These are phyloP conservation scores for Fusarium pseudocircinatum DNA, from an alignment of 2,329 filamentous ascomycete species.

Conservation along the genomic window DNA sequence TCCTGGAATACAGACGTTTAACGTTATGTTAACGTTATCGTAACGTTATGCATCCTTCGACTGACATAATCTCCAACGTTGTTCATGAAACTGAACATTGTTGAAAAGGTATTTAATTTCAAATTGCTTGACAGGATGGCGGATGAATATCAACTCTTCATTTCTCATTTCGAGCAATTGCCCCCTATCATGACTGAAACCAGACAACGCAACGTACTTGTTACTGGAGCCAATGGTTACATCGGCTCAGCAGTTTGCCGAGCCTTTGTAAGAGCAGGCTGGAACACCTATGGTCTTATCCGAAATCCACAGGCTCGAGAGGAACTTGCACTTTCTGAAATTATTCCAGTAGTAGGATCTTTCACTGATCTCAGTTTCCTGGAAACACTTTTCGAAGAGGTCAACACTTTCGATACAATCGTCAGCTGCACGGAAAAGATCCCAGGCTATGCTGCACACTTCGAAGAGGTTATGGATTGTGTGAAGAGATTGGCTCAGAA, in stretches of 20 bases:
- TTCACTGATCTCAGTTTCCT: slow-evolving; percentile 48
- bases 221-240: slow-evolving; percentile 61
- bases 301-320: slow-evolving; percentile 46
- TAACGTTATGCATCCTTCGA: not conserved
- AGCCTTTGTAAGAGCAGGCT: slow-evolving; percentile 58
- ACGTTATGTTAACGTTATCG: not conserved
- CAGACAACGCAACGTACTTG: slow-evolving; percentile 46
- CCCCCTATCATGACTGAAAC: slow-evolving; percentile 3
- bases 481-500: slow-evolving; percentile 47
- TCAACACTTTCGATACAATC: slow-evolving; percentile 52
- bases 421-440: slow-evolving; percentile 55
- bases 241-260: slow-evolving; percentile 57
- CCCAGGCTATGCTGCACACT: slow-evolving; percentile 53
- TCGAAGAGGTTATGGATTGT: slow-evolving; percentile 48
- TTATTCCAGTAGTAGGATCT: slow-evolving; percentile 53
- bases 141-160: not conserved
- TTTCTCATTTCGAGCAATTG: not conserved
- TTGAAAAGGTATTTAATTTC: not conserved
- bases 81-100: rapidly evolving
- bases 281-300: slow-evolving; percentile 56
- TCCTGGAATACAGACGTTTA: not conserved
- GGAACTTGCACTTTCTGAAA: slow-evolving; percentile 48
- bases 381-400: slow-evolving; percentile 35
- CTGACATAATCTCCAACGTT: slow-evolving; percentile 4
- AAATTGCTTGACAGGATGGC: not conserved